Evolutionary conservation across 148 eudicot species (phyloP), one percentile per base, ranked within the genome.

Genomic region (Dianthus caryophyllus): DNA sequence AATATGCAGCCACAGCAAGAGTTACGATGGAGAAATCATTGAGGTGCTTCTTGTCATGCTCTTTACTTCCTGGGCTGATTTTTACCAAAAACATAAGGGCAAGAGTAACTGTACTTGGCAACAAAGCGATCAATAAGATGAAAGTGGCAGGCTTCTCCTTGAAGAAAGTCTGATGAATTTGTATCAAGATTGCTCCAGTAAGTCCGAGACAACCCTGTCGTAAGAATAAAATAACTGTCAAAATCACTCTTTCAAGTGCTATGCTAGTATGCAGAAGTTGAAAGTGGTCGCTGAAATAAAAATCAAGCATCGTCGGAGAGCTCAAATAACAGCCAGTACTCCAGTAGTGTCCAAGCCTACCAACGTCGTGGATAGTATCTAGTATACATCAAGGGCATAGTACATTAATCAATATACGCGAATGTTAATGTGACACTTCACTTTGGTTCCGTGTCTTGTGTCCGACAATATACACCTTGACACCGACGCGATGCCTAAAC

Each of bases 171-270:
- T 85, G 77, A 55, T 93, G 86, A 49, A 84, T 76, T 83, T 89
- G 98, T 62, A 93, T 81, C 47, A 93, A 67, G 29, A 93, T 72
- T 72, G 98, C 93, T 72, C 98, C 98, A 76, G 95, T 93, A 36
- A 93, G 80, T 26, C 98, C 98, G 48, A 93, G 82, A 77, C 86
- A 93, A 16, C 98, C 98, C 98, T 93, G 84, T 22, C 20, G 57
- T 75, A 56, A 43, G 56, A 22, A 36, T 39, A 31, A 49, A 55
- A 57, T 13, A 9, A 9, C 18, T 15, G 33, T 56, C 61, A 29
- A 29, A 7, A 27, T 26, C 57, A 53, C 3, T 22, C 12, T 27
- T 47, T 27, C 66, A 41, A 36, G 49, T 44, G 48, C 29, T 12
- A 11, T 16, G 15, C n/a, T n/a, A n/a, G n/a, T n/a, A n/a, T n/a